Base-by-base conservation (phyloP, 108 stramenopile species). In the Chaetoceros tenuissimus region DNA sequence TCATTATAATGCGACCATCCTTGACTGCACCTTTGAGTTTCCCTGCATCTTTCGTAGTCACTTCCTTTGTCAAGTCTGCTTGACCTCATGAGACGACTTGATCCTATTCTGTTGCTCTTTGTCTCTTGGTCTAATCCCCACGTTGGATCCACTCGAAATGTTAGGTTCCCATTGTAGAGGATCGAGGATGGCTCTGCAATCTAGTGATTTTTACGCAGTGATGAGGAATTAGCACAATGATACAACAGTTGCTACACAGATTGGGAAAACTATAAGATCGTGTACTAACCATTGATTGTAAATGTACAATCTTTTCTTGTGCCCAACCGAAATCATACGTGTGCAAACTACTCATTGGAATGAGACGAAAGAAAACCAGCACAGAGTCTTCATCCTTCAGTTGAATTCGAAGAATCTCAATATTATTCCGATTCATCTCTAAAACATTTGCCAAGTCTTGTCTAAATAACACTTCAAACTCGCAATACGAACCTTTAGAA, bases 1-100 rank as follows among this genome's bases (percentile, higher is more conserved):
- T 69, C 62, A 58, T 84, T 71, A 62, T 81, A 86, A 34, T 73
- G 56, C 49, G 59, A 64, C 68, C 59, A 65, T 24, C 72, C 88
- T 17, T 82, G 68, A 55, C 73, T 79, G 48, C 88, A 90, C 30
- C 88, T 58, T 47, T 75, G 80, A 1, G 78, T 82, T 24, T 78
- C 81, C 68, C 87, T 87, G 58, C 88, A 90, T 48, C 83, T 76
- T 67, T 84, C 81, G 60, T 90, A 68, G 31, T 73, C n/a, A n/a
- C n/a, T n/a, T n/a, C n/a, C n/a, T n/a, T 64, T 48, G 66, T 25
- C 16, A 61, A 31, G 55, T 50, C 48, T 59, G 71, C 67, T 22
- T 53, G 63, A 49, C 66, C 61, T 34, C 72, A 1, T 40, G 52
- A 63, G 31, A 60, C 21, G 28, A 34, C 28, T 62, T 78, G 47